A percentile compares a stretch with the other conserved stretches of the same genome.
Evolutionary conservation across 2,329 filamentous ascomycete species (phyloP).

Genomic region (Didymella sp.): DNA sequence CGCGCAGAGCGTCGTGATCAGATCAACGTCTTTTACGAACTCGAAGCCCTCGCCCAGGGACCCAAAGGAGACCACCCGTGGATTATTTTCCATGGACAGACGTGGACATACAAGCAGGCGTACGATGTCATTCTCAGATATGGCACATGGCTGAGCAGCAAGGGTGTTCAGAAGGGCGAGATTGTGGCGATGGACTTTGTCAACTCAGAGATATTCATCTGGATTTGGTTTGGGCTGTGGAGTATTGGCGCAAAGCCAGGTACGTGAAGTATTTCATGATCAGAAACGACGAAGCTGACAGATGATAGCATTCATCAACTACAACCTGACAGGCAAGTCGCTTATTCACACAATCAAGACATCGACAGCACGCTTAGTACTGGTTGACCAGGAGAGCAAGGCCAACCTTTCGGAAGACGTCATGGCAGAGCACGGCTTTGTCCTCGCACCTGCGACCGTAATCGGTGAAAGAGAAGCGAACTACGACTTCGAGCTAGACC

Average conservation of each 20-base stretch:
- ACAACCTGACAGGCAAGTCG: slow-evolving; percentile 47
- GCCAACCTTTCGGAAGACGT: slow-evolving; percentile 38
- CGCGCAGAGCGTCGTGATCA: slow-evolving; percentile 64
- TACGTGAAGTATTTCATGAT: too few relatives aligned
- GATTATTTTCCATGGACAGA: slow-evolving; percentile 44
- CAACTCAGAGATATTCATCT: slow-evolving; percentile 48
- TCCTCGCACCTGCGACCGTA: slow-evolving; percentile 5
- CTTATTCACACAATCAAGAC: slow-evolving; percentile 63
- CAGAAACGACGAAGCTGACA: too few relatives aligned
- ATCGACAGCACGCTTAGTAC: slow-evolving; percentile 61
- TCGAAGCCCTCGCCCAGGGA: slow-evolving; percentile 43
- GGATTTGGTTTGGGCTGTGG: slow-evolving; percentile 50
- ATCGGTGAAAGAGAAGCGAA: slow-evolving; percentile 22
- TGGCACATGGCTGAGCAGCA: slow-evolving; percentile 48
- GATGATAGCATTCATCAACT: slow-evolving; percentile 46
- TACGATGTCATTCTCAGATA: slow-evolving; percentile 45
- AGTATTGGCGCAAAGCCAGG: slow-evolving; percentile 47
- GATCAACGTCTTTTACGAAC: slow-evolving; percentile 61
- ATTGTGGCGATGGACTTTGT: slow-evolving; percentile 50
- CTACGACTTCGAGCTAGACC: slow-evolving; percentile 36
- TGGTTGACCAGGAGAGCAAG: slow-evolving; percentile 63
- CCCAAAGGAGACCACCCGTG: slow-evolving; percentile 37
- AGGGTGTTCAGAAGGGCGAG: slow-evolving; percentile 45
- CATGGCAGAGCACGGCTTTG: slow-evolving; percentile 42
- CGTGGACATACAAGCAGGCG: slow-evolving; percentile 46